A percentile compares a stretch with the other conserved stretches of the same genome.
These are phyloP conservation scores for Leptographium radiaticola DNA, from an alignment of 2,329 filamentous ascomycete species.

Conservation along the genomic window DNA sequence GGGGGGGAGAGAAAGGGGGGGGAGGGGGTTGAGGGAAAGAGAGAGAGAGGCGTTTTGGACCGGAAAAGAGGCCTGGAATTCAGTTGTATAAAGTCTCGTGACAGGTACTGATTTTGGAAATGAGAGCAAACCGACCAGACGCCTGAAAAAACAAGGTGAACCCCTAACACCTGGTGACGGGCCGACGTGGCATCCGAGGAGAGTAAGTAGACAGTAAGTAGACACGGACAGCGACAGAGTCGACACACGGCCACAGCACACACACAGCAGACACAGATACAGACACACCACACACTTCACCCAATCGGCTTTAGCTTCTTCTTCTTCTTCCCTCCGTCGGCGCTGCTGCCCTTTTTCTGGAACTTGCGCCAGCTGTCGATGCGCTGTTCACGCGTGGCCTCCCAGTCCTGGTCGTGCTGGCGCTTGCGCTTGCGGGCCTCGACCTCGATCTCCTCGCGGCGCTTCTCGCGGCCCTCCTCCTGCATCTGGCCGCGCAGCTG, in stretches of 20 bases:
- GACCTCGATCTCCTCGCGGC: conserved; percentile 71
- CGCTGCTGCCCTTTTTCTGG: conserved; percentile 47
- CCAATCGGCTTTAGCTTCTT: conserved; percentile 56
- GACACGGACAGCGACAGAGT: background rate
- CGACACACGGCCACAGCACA: no score
- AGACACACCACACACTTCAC: conserved; percentile 17
- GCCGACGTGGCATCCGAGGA: no score
- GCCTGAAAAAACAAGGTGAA: no score
- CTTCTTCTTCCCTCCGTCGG: conserved; percentile 39
- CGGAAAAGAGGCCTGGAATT: background rate
- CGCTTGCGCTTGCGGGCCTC: conserved; percentile 73
- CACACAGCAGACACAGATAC: background rate
- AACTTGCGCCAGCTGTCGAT: conserved; percentile 94
- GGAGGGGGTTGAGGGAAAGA: background rate
- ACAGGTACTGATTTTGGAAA: background rate
- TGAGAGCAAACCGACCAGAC: no score
- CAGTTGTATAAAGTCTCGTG: background rate
- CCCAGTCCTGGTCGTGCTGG: conserved; percentile 91
- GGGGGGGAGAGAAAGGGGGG: background rate
- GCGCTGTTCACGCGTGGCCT: conserved; percentile 76
- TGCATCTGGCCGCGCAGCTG: conserved; percentile 92
- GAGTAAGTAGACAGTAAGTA: background rate
- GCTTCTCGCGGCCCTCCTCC: conserved; percentile 84
- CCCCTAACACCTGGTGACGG: no score
- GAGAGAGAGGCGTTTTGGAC: background rate